Conservation (phyloP, 2,329 filamentous ascomycete genomes). For the Beauveria sp. region DNA sequence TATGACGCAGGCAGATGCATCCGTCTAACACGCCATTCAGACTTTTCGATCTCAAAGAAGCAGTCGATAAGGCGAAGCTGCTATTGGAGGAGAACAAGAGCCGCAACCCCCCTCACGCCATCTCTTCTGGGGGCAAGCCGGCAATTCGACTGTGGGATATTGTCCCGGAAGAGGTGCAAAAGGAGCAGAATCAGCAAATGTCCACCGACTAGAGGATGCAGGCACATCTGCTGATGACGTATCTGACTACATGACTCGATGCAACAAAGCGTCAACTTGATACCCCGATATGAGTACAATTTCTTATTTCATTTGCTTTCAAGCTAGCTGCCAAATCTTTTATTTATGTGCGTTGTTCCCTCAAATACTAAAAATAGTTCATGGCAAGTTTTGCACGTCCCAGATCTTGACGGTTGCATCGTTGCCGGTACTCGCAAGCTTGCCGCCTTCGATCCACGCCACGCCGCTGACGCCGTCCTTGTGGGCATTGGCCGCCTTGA, state of each 20-base stretch:
- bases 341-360: neutral
- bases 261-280: neutral
- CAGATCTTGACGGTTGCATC: conserved; percentile 92
- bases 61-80: conserved; percentile 29
- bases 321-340: neutral
- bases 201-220: conserved; percentile 27
- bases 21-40: conserved; percentile 13
- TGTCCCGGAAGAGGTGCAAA: conserved; percentile 23
- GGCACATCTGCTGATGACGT: neutral
- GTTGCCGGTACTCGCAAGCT: conserved; percentile 71
- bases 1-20: neutral
- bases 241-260: neutral
- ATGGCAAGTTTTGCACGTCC: conserved; percentile 35
- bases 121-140: conserved; percentile 14
- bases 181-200: conserved; percentile 31
- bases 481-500: conserved; percentile 82
- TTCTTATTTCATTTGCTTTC: neutral
- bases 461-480: conserved; percentile 93
- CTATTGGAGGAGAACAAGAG: conserved; percentile 28
- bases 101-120: conserved; percentile 26
- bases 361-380: neutral
- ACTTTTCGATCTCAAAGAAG: conserved; percentile 25
- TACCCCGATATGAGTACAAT: neutral
- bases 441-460: conserved; percentile 64
- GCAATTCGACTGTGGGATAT: conserved; percentile 29